Conservation (phyloP, 2,329 filamentous ascomycete genomes). For the Colletotrichum cordylinicola region DNA sequence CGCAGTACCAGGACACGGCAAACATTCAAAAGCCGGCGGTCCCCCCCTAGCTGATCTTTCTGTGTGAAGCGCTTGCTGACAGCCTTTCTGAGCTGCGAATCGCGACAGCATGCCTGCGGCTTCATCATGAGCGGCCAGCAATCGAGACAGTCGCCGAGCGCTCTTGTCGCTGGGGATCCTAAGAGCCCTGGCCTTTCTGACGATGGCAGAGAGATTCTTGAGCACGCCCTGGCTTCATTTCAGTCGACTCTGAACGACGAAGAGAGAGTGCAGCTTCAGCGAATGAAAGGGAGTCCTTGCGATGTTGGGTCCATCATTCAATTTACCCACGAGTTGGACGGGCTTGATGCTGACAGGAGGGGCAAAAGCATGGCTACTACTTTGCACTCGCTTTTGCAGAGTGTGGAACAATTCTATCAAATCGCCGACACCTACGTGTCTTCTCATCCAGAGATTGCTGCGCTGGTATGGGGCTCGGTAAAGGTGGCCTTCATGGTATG, state of each 20-base stretch:
- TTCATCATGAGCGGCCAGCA: background rate
- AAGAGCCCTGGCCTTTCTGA: background rate
- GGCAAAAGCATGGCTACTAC: background rate
- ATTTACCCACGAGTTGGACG: background rate
- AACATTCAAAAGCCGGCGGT: too few species aligned
- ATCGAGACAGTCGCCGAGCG: background rate
- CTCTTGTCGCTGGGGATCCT: background rate
- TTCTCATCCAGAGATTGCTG: constrained; percentile 40
- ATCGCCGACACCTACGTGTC: constrained; percentile 43
- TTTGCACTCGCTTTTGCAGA: background rate
- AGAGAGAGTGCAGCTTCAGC: background rate
- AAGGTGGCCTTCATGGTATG: constrained; percentile 45
- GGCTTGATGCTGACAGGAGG: background rate
- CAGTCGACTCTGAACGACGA: background rate
- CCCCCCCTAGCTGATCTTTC: too few species aligned
- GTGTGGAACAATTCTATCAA: background rate
- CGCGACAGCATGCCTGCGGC: too few species aligned
- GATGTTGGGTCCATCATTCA: background rate
- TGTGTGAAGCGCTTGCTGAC: too few species aligned
- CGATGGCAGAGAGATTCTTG: background rate
- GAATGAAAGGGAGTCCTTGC: background rate
- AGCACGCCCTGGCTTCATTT: background rate
- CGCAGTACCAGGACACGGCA: too few species aligned
- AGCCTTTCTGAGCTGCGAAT: too few species aligned
- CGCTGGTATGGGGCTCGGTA: constrained; percentile 48